These are phyloP conservation scores for Fusarium phyllophilum DNA, from an alignment of 2,329 filamentous ascomycete species.

Conservation along the genomic window DNA sequence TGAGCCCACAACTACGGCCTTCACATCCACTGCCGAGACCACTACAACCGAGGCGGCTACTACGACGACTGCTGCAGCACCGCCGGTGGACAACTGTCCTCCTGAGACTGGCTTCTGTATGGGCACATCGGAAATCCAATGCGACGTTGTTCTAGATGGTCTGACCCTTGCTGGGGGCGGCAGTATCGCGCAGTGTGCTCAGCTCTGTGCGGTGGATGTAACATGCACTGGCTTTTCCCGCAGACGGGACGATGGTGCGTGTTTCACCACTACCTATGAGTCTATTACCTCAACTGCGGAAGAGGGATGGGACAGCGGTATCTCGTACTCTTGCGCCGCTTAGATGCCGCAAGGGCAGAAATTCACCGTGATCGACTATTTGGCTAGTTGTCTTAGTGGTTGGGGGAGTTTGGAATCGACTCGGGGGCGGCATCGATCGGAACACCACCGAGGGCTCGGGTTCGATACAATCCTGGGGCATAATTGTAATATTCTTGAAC, in stretches of 20 bases:
- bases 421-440: too few species aligned
- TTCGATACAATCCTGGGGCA: not conserved
- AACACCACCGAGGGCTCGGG: too few species aligned
- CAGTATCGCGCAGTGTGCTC: not conserved
- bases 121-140: not conserved
- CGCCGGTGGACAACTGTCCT: not conserved
- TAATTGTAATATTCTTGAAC: not conserved
- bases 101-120: not conserved
- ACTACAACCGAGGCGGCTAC: not conserved
- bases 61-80: not conserved
- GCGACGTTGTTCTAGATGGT: not conserved
- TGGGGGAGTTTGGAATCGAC: not conserved
- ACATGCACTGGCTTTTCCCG: not conserved
- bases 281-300: not conserved
- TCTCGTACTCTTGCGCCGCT: not conserved
- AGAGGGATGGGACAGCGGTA: not conserved
- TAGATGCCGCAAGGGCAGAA: not conserved
- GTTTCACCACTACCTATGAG: not conserved
- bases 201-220: rapidly evolving
- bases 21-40: not conserved
- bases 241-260: not conserved
- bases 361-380: not conserved
- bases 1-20: not conserved
- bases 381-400: not conserved
- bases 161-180: not conserved